Conservation (phyloP, 1,139 yeast species). For the Suhomyces ambrosiae region DNA sequence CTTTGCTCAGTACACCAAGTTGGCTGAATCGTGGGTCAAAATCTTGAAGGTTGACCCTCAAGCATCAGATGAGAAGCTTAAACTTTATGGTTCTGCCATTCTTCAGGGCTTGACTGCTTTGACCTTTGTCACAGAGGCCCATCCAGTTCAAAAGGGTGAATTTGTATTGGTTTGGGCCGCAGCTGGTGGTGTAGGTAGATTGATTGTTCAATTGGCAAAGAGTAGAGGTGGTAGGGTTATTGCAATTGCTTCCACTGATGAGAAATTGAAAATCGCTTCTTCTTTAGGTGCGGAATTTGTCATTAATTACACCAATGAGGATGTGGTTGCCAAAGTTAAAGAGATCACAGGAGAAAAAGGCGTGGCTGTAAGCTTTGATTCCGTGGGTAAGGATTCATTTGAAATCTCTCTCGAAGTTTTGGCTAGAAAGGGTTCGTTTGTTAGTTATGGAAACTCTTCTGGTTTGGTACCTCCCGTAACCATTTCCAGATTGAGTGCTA, state of each 20-base stretch:
- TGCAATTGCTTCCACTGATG: conserved; percentile 79
- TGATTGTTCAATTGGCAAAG: conserved; percentile 64
- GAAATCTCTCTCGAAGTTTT: conserved; percentile 63
- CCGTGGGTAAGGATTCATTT: conserved; percentile 80
- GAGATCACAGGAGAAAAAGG: conserved; percentile 75
- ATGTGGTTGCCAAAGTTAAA: conserved; percentile 57
- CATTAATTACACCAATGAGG: conserved; percentile 60
- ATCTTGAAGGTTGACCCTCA: conserved; percentile 53
- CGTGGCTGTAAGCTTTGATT: conserved; percentile 72
- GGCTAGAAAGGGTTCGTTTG: conserved; percentile 72
- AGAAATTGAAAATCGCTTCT: conserved; percentile 61
- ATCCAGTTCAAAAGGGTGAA: conserved; percentile 68
- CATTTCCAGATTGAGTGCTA: conserved; percentile 53
- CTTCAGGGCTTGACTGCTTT: conserved; percentile 81
- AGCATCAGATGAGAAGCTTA: conserved; percentile 47
- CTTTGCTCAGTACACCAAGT: conserved; percentile 72
- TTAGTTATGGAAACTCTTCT: conserved; percentile 82
- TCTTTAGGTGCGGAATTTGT: conserved; percentile 73
- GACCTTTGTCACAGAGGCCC: conserved; percentile 66
- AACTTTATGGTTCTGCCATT: conserved; percentile 59
- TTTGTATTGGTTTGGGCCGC: conserved; percentile 83
- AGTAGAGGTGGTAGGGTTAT: conserved; percentile 75
- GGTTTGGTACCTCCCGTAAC: conserved; percentile 77
- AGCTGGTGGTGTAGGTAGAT: conserved; percentile 88
- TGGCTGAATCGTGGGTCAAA: conserved; percentile 30